Evolutionary conservation across 2,329 filamentous ascomycete species (phyloP).

Genomic region (Phoma sp.): DNA sequence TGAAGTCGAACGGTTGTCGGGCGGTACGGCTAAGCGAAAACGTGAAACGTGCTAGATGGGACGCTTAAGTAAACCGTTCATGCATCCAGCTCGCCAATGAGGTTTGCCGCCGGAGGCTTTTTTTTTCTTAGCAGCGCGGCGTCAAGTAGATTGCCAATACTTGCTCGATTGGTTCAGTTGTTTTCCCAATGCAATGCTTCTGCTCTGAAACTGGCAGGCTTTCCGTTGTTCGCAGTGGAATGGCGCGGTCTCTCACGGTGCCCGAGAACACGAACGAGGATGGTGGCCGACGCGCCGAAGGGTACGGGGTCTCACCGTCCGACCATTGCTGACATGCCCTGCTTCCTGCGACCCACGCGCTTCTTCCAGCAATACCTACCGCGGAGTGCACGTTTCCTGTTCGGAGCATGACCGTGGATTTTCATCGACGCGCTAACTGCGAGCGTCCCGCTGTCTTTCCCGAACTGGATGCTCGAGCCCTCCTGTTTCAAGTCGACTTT

Average conservation of each 20-base stretch:
- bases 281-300: slow-evolving; percentile 6
- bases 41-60: slow-evolving; percentile 37
- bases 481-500: slow-evolving; percentile 25
- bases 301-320: slow-evolving; percentile 1
- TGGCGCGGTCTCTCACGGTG: slow-evolving; percentile 11
- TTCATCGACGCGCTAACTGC: slow-evolving; percentile 12
- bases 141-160: slow-evolving; percentile 22
- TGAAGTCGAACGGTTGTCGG: slow-evolving; percentile 24
- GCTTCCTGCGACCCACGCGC: slow-evolving; percentile 16
- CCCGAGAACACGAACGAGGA: slow-evolving; percentile 4
- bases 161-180: slow-evolving; percentile 15
- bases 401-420: slow-evolving; percentile 11
- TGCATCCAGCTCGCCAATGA: slow-evolving; percentile 33
- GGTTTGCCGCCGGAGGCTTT: neutral
- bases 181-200: slow-evolving; percentile 3
- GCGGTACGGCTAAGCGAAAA: slow-evolving; percentile 25
- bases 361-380: slow-evolving; percentile 8
- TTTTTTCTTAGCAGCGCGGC: slow-evolving; percentile 14
- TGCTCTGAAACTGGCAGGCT: slow-evolving; percentile 1
- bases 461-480: slow-evolving; percentile 18
- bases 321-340: neutral
- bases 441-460: slow-evolving; percentile 19
- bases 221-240: neutral
- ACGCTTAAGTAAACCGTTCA: slow-evolving; percentile 24
- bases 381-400: slow-evolving; percentile 8